A percentile compares a stretch with the other conserved stretches of the same genome.
These are phyloP conservation scores for Hevea brasiliensis DNA, from an alignment of 345 rosid genomes.

Conservation along the genomic window DNA sequence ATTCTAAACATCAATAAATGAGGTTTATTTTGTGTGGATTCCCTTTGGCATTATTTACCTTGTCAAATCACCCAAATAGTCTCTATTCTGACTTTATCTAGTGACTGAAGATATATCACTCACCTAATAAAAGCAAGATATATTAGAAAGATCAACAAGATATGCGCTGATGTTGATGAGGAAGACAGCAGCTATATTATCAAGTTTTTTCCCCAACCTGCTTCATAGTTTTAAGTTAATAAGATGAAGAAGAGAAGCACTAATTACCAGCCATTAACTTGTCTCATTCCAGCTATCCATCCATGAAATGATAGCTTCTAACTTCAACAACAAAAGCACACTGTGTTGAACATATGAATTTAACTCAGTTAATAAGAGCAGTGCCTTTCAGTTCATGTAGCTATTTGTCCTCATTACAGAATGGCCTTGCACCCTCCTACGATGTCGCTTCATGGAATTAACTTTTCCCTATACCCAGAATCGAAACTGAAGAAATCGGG, in stretches of 20 bases:
- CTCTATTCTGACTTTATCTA: too few relatives aligned
- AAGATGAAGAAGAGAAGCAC: too few relatives aligned
- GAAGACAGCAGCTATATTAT: too few relatives aligned
- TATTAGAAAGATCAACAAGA: too few relatives aligned
- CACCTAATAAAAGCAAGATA: too few relatives aligned
- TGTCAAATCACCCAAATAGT: background rate
- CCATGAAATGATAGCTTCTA: too few relatives aligned
- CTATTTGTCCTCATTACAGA: background rate
- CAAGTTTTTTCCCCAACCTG: too few relatives aligned
- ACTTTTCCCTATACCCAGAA: background rate
- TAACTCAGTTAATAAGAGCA: background rate
- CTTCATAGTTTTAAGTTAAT: too few relatives aligned
- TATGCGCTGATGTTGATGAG: too few relatives aligned
- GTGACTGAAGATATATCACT: too few relatives aligned
- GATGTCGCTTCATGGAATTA: background rate
- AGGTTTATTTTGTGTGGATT: slow-evolving; percentile 5
- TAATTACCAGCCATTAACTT: background rate
- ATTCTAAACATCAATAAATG: slow-evolving; percentile 12
- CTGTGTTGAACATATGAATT: background rate
- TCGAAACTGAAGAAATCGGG: background rate
- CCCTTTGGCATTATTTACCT: background rate
- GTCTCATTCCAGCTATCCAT: background rate
- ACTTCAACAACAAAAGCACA: background rate
- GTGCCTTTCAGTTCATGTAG: too few relatives aligned
- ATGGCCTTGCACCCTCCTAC: background rate